Conservation (phyloP, 441 rosid genomes). For the Corymbia citriodora region DNA sequence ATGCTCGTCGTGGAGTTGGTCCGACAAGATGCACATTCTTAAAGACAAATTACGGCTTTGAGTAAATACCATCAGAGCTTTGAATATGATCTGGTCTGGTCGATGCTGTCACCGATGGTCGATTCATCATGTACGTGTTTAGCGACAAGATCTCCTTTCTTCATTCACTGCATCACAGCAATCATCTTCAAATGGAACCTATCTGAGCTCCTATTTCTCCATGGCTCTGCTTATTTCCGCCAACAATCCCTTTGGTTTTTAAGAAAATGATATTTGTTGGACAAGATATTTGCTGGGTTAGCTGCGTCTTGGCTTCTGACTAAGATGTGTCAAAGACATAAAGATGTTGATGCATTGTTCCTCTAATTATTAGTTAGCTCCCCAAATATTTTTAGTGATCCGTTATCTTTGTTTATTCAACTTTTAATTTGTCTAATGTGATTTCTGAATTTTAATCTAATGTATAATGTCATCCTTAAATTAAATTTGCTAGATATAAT, state of each 20-base stretch:
- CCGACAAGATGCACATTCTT: not conserved
- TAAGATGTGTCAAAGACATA: not conserved
- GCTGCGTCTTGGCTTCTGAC: not conserved
- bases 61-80: not conserved
- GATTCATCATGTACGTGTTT: not conserved
- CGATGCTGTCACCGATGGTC: not conserved
- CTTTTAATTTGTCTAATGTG: no score
- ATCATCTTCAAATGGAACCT: not conserved
- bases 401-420: not conserved
- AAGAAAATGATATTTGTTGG: not conserved
- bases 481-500: no score
- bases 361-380: not conserved
- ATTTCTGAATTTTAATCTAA: no score
- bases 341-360: not conserved
- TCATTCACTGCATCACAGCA: not conserved
- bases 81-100: not conserved
- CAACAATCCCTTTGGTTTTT: not conserved
- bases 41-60: not conserved
- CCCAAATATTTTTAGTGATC: not conserved
- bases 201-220: not conserved
- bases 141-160: not conserved
- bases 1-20: not conserved
- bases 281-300: not conserved
- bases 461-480: rapidly evolving
- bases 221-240: not conserved